Base-by-base conservation (phyloP, 257 asterid genomes). In the Petunia axillaris region DNA sequence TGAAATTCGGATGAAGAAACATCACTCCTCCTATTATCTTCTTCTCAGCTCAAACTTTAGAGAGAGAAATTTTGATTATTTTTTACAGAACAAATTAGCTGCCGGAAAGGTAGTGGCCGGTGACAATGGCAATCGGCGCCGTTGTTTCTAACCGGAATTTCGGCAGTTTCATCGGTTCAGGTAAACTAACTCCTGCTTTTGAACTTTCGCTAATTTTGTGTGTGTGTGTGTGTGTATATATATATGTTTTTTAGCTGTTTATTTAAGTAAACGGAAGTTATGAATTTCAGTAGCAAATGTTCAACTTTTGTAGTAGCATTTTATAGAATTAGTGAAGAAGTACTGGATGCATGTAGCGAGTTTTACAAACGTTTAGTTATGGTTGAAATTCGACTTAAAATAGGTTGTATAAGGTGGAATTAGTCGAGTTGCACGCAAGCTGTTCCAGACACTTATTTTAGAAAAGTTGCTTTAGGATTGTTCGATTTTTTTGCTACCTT, bases 51-150 rank as follows among this genome's bases (percentile, higher is more conserved):
- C n/a, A 70, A 54, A 35, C 43, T 85, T 36, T 39, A 82, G 84
- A 86, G 82, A 44, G 89, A 85, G 83, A 82, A 58, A 5, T n/a
- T 58, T 13, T 10, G 60, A 40, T 5, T 58, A 13, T 40, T 8
- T 14, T 62, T 62, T 25, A 60, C 38, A 63, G 8, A 78, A 38
- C 13, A 38, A 44, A 6, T 6, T 46, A 36, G 77, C 66, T 10
- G 48, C 44, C 64, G 50, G 14, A n/a, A 64, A 59, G 25, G 8
- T 35, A 50, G 53, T 79, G 73, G 81, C 90, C 83, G 87, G 86
- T n/a, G 85, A 77, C 82, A 79, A 93, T 95, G 98, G 91, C 95
- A 64, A 91, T 91, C 77, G 97, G 97, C 60, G 88, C 97, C 82
- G 88, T 87, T 85, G 88, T 91, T 84, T 91, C 94, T 80, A 86